phyloP scores from a whole-genome alignment of 805 yeast species.

The Candida germanica region DNA sequence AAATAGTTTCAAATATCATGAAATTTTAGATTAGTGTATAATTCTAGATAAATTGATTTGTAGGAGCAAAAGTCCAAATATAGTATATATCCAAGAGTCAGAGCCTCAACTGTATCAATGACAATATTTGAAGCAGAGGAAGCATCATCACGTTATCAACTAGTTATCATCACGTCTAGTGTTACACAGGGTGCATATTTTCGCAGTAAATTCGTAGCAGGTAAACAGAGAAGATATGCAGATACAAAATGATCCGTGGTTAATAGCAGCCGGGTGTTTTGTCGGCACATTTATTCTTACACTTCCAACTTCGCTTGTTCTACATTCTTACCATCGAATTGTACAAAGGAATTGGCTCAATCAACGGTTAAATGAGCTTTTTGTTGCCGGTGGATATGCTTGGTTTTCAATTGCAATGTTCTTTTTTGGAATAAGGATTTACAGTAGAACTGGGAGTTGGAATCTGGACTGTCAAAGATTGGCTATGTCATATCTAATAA shows the following conservation, averaged over 20 bases:
- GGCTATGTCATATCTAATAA: neutral
- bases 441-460: neutral
- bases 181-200: too few species aligned
- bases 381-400: constrained; percentile 3
- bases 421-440: neutral
- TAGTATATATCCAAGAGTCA: too few species aligned
- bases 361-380: neutral
- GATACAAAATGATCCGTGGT: neutral
- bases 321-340: neutral
- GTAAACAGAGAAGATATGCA: too few species aligned
- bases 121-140: too few species aligned
- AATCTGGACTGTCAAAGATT: neutral
- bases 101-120: too few species aligned
- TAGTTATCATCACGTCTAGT: too few species aligned
- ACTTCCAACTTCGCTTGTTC: neutral
- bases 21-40: too few species aligned
- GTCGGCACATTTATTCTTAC: constrained; percentile 2
- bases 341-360: constrained; percentile 1
- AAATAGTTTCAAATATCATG: too few species aligned
- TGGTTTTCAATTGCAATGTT: constrained; percentile 3
- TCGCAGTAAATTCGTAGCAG: too few species aligned
- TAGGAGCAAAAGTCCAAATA: too few species aligned
- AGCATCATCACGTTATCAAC: too few species aligned
- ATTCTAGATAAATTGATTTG: too few species aligned
- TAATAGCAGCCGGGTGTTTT: neutral